Evolutionary conservation across 768 basidiomycete species (phyloP).

Genomic region (Amanita molliuscula): DNA sequence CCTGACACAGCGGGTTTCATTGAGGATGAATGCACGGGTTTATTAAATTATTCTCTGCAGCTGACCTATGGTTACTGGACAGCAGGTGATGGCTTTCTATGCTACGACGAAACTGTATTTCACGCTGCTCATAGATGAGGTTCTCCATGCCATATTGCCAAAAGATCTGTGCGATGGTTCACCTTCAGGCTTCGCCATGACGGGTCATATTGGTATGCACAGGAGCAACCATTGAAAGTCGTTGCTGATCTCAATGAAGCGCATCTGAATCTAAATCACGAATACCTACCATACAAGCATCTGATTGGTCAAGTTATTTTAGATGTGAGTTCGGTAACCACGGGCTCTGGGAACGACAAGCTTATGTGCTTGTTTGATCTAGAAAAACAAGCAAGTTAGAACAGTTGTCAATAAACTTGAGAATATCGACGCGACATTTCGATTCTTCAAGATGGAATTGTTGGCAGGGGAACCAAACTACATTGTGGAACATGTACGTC

Average conservation of each 20-base stretch:
- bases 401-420: conserved; percentile 97
- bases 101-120: neutral
- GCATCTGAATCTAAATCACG: conserved; percentile 83
- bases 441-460: conserved; percentile 95
- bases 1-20: conserved; percentile 45
- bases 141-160: conserved; percentile 75
- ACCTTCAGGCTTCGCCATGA: conserved; percentile 80
- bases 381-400: conserved; percentile 81
- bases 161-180: conserved; percentile 66
- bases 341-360: neutral
- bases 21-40: conserved; percentile 37
- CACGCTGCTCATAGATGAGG: conserved; percentile 48
- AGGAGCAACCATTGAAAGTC: neutral
- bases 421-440: conserved; percentile 74
- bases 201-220: conserved; percentile 79
- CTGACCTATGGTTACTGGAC: conserved; percentile 87
- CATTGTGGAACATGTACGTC: conserved; percentile 77
- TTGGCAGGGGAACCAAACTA: conserved; percentile 86
- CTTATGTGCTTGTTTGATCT: neutral
- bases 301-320: conserved; percentile 88
- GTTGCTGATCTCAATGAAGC: conserved; percentile 34
- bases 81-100: conserved; percentile 37
- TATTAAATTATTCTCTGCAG: conserved; percentile 50
- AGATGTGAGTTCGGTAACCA: conserved; percentile 46
- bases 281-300: conserved; percentile 87